phyloP scores from a whole-genome alignment of 768 basidiomycete species.

The Coprinellus aureogranulatus region DNA sequence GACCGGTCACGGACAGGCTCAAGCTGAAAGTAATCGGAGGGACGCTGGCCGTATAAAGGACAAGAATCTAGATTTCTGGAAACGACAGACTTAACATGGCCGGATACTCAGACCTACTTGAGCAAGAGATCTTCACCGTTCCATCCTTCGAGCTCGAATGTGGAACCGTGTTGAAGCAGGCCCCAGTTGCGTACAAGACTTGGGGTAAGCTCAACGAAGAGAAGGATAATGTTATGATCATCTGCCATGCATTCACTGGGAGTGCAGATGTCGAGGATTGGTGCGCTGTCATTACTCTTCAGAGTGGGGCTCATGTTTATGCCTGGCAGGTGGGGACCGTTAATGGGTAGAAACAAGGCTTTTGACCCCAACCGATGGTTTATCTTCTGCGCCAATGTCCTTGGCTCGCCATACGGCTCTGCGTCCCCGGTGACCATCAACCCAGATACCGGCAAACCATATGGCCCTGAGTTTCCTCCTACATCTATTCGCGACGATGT shows the following conservation, averaged over 20 bases:
- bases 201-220: slow-evolving; percentile 84
- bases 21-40: too few relatives aligned
- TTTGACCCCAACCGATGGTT: slow-evolving; percentile 88
- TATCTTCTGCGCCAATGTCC: slow-evolving; percentile 89
- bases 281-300: slow-evolving; percentile 44
- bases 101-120: slow-evolving; percentile 27
- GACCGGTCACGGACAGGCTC: background rate
- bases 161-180: slow-evolving; percentile 65
- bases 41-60: background rate
- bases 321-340: slow-evolving; percentile 97
- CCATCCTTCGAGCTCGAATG: slow-evolving; percentile 83
- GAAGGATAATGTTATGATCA: slow-evolving; percentile 91
- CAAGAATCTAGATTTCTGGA: background rate
- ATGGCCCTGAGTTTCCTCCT: slow-evolving; percentile 91
- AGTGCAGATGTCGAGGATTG: slow-evolving; percentile 98
- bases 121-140: slow-evolving; percentile 50
- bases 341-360: slow-evolving; percentile 86
- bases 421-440: slow-evolving; percentile 83
- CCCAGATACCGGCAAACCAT: slow-evolving; percentile 69
- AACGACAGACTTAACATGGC: slow-evolving; percentile 7
- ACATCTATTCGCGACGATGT: slow-evolving; percentile 95
- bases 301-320: background rate
- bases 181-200: slow-evolving; percentile 93
- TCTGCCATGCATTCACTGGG: slow-evolving; percentile 97
- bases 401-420: slow-evolving; percentile 95